These are phyloP conservation scores for Saccharomyces uvarum DNA, from an alignment of 1,139 yeast genomes.

Conservation along the genomic window DNA sequence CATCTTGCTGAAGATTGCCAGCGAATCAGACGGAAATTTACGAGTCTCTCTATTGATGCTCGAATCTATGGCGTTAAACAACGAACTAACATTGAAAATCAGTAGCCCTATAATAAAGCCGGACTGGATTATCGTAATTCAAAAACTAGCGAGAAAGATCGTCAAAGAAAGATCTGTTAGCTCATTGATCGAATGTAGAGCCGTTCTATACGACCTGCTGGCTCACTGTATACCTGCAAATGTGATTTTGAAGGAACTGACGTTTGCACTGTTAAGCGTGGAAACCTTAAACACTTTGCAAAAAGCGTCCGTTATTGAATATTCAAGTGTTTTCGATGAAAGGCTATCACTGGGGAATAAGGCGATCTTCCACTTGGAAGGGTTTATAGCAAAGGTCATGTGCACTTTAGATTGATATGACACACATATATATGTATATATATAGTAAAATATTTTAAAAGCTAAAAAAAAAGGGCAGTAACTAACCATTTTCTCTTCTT, in stretches of 20 bases:
- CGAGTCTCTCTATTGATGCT: conserved; percentile 71
- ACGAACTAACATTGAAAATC: conserved; percentile 40
- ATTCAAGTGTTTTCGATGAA: conserved; percentile 77
- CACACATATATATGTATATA: too few relatives aligned
- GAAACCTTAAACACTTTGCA: conserved; percentile 21
- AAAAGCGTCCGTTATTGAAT: conserved; percentile 44
- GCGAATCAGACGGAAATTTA: conserved; percentile 57
- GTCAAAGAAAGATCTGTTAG: conserved; percentile 60
- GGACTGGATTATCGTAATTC: conserved; percentile 84
- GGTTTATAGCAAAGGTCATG: conserved; percentile 86
- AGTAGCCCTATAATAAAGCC: conserved; percentile 49
- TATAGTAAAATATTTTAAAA: background rate
- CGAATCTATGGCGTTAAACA: conserved; percentile 79
- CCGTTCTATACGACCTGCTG: conserved; percentile 70
- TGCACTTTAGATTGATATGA: conserved; percentile 18
- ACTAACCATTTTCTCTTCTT: background rate
- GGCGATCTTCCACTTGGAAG: conserved; percentile 90
- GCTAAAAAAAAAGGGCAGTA: background rate
- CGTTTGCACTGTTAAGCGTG: conserved; percentile 46
- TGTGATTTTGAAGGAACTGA: conserved; percentile 59
- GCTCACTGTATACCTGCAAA: conserved; percentile 92
- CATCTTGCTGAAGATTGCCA: conserved; percentile 48
- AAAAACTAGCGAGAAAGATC: conserved; percentile 54
- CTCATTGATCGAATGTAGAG: conserved; percentile 63
- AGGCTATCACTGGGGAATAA: conserved; percentile 79